Conservation (phyloP, 768 basidiomycete species). For the Suillus brevipes region DNA sequence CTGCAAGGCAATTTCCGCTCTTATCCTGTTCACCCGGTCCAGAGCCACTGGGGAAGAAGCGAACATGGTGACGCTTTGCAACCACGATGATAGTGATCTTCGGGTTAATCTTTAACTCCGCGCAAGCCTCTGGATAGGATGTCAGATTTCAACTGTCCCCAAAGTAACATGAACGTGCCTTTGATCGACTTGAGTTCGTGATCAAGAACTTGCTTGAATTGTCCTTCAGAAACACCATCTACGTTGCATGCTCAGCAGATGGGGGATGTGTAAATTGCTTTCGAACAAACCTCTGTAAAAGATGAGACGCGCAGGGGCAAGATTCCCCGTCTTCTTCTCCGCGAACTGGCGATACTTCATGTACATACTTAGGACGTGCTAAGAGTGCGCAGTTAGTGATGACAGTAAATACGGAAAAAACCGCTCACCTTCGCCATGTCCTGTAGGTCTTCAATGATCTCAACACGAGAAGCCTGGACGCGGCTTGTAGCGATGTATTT, state of each 20-base stretch:
- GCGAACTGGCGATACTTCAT: conserved; percentile 53
- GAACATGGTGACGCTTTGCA: conserved; percentile 56
- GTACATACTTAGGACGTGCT: conserved; percentile 60
- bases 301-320: conserved; percentile 66
- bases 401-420: background rate
- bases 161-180: conserved; percentile 38
- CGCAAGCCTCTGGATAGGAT: conserved; percentile 56
- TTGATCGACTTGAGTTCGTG: conserved; percentile 61
- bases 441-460: conserved; percentile 74
- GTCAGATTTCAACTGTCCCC: conserved; percentile 6
- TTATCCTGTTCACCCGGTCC: conserved; percentile 50
- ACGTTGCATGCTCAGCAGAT: conserved; percentile 9
- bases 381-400: conserved; percentile 15
- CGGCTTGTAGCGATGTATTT: conserved; percentile 67
- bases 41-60: conserved; percentile 49
- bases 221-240: conserved; percentile 61
- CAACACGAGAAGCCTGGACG: conserved; percentile 67
- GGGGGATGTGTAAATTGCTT: background rate
- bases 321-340: conserved; percentile 47
- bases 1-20: conserved; percentile 74
- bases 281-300: conserved; percentile 65
- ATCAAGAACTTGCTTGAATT: conserved; percentile 50
- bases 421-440: conserved; percentile 57
- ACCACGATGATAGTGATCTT: conserved; percentile 79
- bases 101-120: conserved; percentile 53